These are phyloP conservation scores for Daldinia grandis DNA, from an alignment of 495 filamentous ascomycete species.

Conservation along the genomic window DNA sequence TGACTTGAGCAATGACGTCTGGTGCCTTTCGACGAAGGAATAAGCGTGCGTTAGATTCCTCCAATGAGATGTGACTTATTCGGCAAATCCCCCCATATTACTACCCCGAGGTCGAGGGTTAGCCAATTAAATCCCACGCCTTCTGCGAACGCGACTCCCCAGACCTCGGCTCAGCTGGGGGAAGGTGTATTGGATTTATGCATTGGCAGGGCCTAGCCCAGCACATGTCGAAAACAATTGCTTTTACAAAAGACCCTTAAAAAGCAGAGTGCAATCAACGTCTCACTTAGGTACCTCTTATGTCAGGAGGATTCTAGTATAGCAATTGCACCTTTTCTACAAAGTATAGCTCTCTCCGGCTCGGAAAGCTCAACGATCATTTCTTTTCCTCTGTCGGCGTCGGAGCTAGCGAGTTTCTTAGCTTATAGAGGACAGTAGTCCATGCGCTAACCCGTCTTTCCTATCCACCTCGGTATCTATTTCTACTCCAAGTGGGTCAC, in stretches of 20 bases:
- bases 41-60: background rate
- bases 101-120: conserved; percentile 12
- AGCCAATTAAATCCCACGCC: conserved; percentile 12
- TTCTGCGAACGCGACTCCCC: background rate
- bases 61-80: conserved; percentile 3
- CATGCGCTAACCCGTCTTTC: background rate
- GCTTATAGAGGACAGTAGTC: background rate
- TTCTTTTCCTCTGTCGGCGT: background rate
- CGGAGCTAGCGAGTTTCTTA: background rate
- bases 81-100: conserved; percentile 2
- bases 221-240: conserved; percentile 20
- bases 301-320: background rate
- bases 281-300: too few species aligned
- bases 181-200: conserved; percentile 12
- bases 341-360: background rate
- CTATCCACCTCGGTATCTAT: conserved; percentile 21
- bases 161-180: conserved; percentile 22
- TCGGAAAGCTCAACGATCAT: background rate
- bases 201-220: background rate
- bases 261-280: background rate
- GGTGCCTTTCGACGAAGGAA: conserved; percentile 1
- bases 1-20: conserved; percentile 5
- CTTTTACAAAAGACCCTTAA: background rate
- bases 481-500: conserved; percentile 23
- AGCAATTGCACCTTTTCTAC: background rate